These are phyloP conservation scores for Thraustochytrium sp. DNA, from an alignment of 352 stramenopile genomes.

Conservation along the genomic window DNA sequence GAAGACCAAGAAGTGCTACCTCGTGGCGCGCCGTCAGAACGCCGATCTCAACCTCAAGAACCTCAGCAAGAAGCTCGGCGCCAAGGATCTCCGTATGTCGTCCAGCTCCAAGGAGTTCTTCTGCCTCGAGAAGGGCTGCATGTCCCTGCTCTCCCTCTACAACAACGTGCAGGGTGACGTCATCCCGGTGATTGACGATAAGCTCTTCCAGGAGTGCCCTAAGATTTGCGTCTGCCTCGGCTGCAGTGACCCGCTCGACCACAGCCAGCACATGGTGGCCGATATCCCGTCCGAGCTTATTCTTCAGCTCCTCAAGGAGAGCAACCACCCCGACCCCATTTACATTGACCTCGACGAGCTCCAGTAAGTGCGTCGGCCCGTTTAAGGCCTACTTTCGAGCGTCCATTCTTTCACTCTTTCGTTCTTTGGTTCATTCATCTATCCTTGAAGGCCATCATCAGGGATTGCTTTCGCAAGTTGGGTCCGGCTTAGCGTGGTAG, in stretches of 20 bases:
- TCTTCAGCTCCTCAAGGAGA: conserved; percentile 30
- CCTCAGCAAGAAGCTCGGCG: background rate
- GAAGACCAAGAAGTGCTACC: conserved; percentile 40
- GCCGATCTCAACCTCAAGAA: conserved; percentile 38
- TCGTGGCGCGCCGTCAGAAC: conserved; percentile 29
- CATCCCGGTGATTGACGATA: conserved; percentile 27
- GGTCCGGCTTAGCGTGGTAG: too few relatives aligned
- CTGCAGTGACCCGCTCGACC: conserved; percentile 41
- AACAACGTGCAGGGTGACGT: conserved; percentile 43
- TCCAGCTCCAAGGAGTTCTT: conserved; percentile 12
- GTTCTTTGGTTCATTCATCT: background rate
- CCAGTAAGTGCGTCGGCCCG: too few relatives aligned
- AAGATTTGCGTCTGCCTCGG: conserved; percentile 18
- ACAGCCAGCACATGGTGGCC: conserved; percentile 31
- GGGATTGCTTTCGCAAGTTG: too few relatives aligned
- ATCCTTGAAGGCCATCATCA: too few relatives aligned
- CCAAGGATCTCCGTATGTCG: conserved; percentile 20
- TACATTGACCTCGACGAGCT: conserved; percentile 14
- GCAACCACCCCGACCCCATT: background rate
- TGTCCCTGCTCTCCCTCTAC: conserved; percentile 39
- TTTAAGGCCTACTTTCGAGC: too few relatives aligned
- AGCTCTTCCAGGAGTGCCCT: conserved; percentile 29
- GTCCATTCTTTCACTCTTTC: background rate
- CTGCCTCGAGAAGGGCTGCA: conserved; percentile 43
- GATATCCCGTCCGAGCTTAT: conserved; percentile 4